Conservation (phyloP, 805 yeast species). For the Sungouiella blattae region DNA sequence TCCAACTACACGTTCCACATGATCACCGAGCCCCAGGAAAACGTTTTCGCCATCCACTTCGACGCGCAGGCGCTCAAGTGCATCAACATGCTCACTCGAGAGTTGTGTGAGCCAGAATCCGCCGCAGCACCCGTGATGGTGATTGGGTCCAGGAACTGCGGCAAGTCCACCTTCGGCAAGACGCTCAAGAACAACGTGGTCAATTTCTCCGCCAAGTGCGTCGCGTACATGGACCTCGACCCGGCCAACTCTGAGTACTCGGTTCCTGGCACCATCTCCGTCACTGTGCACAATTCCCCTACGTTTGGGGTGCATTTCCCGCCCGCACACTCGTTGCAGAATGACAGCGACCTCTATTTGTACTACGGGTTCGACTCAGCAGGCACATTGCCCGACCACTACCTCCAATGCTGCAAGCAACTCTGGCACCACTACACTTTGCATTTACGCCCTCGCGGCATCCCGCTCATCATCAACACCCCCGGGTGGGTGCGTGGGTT, state of each 20-base stretch:
- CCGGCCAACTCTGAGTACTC: conserved; percentile 88
- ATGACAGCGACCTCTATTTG: conserved; percentile 15
- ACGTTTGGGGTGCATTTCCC: conserved; percentile 29
- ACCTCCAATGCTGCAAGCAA: conserved; percentile 40
- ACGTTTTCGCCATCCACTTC: not conserved
- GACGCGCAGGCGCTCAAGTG: not conserved
- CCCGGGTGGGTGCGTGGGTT: conserved; percentile 93
- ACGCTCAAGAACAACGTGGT: conserved; percentile 49
- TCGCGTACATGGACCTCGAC: conserved; percentile 69
- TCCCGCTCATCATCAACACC: conserved; percentile 61
- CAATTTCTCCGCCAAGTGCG: conserved; percentile 19
- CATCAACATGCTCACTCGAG: too few species aligned
- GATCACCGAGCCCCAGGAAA: not conserved
- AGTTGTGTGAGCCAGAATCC: too few species aligned
- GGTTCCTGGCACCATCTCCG: conserved; percentile 65
- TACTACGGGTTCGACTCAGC: conserved; percentile 70
- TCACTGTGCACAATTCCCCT: conserved; percentile 33
- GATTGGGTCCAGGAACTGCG: conserved; percentile 71
- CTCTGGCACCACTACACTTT: conserved; percentile 33
- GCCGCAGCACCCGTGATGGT: conserved; percentile 43
- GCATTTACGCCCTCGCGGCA: conserved; percentile 18
- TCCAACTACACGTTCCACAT: conserved; percentile 10
- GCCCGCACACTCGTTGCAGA: conserved; percentile 6
- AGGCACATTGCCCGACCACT: conserved; percentile 58
- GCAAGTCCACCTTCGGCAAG: conserved; percentile 72